Evolutionary conservation across 2,329 filamentous ascomycete genomes (phyloP).

Genomic region (Aspergillus piperis): DNA sequence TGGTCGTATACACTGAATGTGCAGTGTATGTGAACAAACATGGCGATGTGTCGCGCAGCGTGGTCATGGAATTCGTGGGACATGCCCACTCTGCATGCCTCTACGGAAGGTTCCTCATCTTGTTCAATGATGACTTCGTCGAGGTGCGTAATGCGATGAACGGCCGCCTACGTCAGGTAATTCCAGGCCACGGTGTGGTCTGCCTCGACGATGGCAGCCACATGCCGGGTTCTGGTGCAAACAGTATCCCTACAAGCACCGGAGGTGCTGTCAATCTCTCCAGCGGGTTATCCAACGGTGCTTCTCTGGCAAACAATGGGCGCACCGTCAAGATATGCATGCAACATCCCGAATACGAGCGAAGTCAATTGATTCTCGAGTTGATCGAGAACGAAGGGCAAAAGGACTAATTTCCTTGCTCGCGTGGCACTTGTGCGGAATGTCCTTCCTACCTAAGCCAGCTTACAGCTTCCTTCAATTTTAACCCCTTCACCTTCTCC

Average conservation of each 20-base stretch:
- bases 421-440: neutral
- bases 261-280: conserved; percentile 29
- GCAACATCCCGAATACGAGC: conserved; percentile 85
- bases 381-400: conserved; percentile 89
- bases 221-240: conserved; percentile 39
- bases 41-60: conserved; percentile 87
- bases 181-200: conserved; percentile 84
- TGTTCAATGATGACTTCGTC: conserved; percentile 96
- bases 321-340: conserved; percentile 91
- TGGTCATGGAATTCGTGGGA: conserved; percentile 99
- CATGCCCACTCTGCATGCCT: conserved; percentile 84
- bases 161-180: conserved; percentile 87
- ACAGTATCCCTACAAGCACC: conserved; percentile 46
- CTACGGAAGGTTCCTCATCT: conserved; percentile 84
- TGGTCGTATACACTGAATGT: conserved; percentile 92
- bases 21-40: conserved; percentile 98
- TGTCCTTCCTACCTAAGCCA: neutral
- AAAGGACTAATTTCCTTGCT: conserved; percentile 45
- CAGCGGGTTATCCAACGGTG: conserved; percentile 38
- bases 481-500: neutral
- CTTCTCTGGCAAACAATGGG: conserved; percentile 40
- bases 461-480: neutral
- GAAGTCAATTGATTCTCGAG: conserved; percentile 86
- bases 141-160: conserved; percentile 97
- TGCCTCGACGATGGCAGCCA: conserved; percentile 78